Conservation (phyloP, 345 rosid genomes). For the Eucalyptus rudis region DNA sequence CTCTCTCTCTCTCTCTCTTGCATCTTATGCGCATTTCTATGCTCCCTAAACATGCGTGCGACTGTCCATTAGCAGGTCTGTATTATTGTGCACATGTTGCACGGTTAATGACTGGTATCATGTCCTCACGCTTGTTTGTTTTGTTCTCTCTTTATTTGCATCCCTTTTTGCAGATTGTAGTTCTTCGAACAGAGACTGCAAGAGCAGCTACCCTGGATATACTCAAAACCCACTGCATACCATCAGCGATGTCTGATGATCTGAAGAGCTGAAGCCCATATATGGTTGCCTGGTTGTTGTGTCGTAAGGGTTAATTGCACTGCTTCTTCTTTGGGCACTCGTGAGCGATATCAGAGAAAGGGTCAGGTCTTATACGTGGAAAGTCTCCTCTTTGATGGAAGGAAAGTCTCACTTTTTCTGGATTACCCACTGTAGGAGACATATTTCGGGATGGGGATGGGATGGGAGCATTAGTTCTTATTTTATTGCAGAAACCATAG, state of each 20-base stretch:
- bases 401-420: background rate
- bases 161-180: constrained; percentile 32
- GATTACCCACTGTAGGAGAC: background rate
- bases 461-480: background rate
- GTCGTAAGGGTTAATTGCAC: background rate
- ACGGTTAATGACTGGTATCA: background rate
- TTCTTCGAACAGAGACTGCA: constrained; percentile 30
- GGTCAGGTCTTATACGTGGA: background rate
- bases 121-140: background rate
- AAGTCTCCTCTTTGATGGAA: background rate
- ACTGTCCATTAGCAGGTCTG: background rate
- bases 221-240: constrained; percentile 55
- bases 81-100: background rate
- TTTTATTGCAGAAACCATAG: background rate
- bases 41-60: background rate
- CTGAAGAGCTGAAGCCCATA: constrained; percentile 23
- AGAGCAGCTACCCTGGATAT: constrained; percentile 52
- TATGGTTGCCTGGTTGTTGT: background rate
- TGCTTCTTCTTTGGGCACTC: background rate
- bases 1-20: background rate
- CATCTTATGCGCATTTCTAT: background rate
- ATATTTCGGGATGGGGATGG: background rate
- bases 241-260: constrained; percentile 54
- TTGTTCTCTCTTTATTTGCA: background rate
- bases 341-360: background rate